Evolutionary conservation across 169 alveolate genomes (phyloP).

Genomic region (Cryptosporidium ryanae): DNA sequence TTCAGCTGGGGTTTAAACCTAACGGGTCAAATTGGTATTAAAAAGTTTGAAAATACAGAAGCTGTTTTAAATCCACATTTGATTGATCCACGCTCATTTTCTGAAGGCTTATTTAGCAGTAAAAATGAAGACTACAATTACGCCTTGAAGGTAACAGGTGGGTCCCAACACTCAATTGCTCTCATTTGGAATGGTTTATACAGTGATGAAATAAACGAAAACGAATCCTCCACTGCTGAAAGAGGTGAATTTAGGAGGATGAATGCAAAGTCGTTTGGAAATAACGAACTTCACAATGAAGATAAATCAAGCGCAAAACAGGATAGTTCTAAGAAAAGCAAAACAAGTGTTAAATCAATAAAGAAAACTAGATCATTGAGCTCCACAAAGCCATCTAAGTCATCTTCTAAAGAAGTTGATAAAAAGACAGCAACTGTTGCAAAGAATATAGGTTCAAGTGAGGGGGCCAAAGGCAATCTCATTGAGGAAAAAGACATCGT

Average conservation of each 20-base stretch:
- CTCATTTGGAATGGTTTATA: constrained; percentile 26
- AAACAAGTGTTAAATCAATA: neutral
- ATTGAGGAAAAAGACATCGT: no score
- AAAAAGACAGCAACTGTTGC: neutral
- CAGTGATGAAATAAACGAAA: neutral
- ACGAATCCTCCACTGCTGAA: neutral
- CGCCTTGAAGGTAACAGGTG: constrained; percentile 35
- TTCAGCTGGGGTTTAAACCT: constrained; percentile 65
- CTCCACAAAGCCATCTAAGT: no score
- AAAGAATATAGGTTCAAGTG: neutral
- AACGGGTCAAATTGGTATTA: constrained; percentile 63
- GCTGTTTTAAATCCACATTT: constrained; percentile 38
- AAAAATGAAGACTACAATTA: neutral
- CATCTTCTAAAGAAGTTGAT: no score
- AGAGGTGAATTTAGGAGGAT: constrained; percentile 11
- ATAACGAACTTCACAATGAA: neutral
- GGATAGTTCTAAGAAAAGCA: neutral
- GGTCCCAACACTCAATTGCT: constrained; percentile 67
- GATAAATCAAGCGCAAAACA: neutral
- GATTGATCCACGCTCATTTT: constrained; percentile 30
- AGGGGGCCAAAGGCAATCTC: neutral
- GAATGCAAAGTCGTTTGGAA: constrained; percentile 49
- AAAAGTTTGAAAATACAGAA: neutral
- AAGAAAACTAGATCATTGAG: neutral
- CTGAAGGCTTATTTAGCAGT: neutral